Base-by-base conservation (phyloP, 169 alveolate species). In the Cryptosporidium xiaoi region DNA sequence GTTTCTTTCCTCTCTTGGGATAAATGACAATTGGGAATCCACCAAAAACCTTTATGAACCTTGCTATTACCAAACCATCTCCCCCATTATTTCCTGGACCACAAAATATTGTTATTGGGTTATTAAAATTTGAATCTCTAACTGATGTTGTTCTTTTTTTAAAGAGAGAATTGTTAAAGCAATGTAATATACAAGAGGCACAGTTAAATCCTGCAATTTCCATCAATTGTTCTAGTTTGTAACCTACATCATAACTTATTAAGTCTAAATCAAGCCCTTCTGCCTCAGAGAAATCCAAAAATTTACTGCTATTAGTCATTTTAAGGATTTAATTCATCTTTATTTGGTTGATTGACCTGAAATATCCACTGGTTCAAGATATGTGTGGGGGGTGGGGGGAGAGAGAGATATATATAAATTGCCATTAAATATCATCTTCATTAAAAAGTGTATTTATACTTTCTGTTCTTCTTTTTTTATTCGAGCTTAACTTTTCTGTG, bases 21-120 rank as follows among this genome's bases (percentile, higher is more conserved):
- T 94, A 95, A 55, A 90, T 83, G 33, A 95, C 83, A 27, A 83
- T 90, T 24, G 92, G 83, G 12, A 83, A 77, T 44, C 87, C 90
- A 15, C 96, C 96, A 71, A 93, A 94, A 64, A 91, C 90, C 46
- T 91, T 90, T 36, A 95, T 83, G 82, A 93, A 95, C 55, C 97
- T 92, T n/a, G 96, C 95, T 56, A 95, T 94, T 2, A 95, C 97
- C 56, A 96, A 83, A 1, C 96, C 97, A 77, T 95, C 97, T 3
- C 97, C 97, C n/a, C 97, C 97, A 91, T 96, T 96, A 87, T 96
- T 93, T 16, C 98, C 98, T 12, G 97, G 98, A 2, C 98, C 99
- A 91, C 96, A 92, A 40, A 60, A 60, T n/a, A 90, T 50, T 40
- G 62, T 56, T 10, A 91, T 60, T 33, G 71, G 60, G 7, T 3